Evolutionary conservation across 2,329 filamentous ascomycete genomes (phyloP), one percentile per base, ranked within the genome.

Genomic region (Madurella fahalii): DNA sequence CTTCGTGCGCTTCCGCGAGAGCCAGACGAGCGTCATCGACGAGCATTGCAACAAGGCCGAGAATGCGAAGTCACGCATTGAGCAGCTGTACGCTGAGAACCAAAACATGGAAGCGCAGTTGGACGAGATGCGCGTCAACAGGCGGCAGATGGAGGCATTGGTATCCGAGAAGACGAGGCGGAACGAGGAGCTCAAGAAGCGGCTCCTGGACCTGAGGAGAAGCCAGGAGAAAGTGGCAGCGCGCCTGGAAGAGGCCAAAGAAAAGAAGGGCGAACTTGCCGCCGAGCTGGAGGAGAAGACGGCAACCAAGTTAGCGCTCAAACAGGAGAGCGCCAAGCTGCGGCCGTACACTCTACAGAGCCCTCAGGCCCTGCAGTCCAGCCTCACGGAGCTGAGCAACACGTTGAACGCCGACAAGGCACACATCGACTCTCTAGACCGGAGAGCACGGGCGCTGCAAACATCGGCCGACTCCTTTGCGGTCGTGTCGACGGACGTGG

Each of bases 1-100:
- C 74, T 99, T 99, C 72, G 92, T 97, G 63, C 86, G 94, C 50
- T 99, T 97, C 74, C 88, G 94, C 64, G 92, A 96, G 74, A 91
- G 87, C 58, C 93, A 97, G 71, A 95, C 91, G 1, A 77, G 78
- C 40, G 84, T 94, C 31, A 96, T 97, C 60, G 92, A 96, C 69
- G 84, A 95, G 69, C 89, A 97, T 72, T 94, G 94, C 75, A 94
- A 96, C 76, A 92, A 90, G 65, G 83, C 89, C 12, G 90, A 96
- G 72, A 83, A 82, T 56, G 92, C 89, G 1, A 96, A 96, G 73
- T 78, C 86, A 50, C 84, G 88, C 58, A 96, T 97, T 65, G 93
- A 97, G 72, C 81, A 86, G 17, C 77, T 97, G 9, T 92, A 92
- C 67, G 77, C 79, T 12, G 87, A 93, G 62, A 99, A 97, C 68